phyloP scores from a whole-genome alignment of 2,329 filamentous ascomycete genomes.

The Macrophomina phaseolina region DNA sequence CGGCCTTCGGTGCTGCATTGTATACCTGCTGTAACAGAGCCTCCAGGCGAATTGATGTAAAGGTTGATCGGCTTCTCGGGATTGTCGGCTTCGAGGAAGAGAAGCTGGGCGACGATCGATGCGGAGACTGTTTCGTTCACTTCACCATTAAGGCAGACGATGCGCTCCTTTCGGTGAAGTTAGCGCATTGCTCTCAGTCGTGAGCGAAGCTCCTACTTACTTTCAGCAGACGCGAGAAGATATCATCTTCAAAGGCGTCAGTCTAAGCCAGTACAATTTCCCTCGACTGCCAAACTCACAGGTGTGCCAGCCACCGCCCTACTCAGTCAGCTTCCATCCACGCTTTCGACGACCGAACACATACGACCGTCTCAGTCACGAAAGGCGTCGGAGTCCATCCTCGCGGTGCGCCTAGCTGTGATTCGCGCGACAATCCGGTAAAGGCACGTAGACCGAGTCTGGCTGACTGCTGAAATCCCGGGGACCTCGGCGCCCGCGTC shows the following conservation, averaged over 20 bases:
- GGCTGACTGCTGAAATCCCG: slow-evolving; percentile 26
- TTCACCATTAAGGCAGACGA: slow-evolving; percentile 89
- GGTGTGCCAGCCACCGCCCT: slow-evolving; percentile 59
- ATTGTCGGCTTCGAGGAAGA: slow-evolving; percentile 97
- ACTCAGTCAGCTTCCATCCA: slow-evolving; percentile 39
- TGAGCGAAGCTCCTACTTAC: neutral
- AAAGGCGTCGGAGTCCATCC: slow-evolving; percentile 56
- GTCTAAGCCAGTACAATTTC: slow-evolving; percentile 4
- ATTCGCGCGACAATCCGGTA: slow-evolving; percentile 29
- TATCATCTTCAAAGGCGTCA: slow-evolving; percentile 42
- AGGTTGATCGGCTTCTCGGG: slow-evolving; percentile 94
- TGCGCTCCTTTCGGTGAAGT: slow-evolving; percentile 71
- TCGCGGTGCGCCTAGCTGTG: slow-evolving; percentile 34
- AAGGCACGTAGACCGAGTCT: slow-evolving; percentile 35
- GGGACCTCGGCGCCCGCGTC: slow-evolving; percentile 35
- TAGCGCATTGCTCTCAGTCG: neutral
- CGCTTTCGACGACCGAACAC: slow-evolving; percentile 28
- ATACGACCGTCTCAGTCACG: slow-evolving; percentile 57
- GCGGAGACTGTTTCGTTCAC: slow-evolving; percentile 91
- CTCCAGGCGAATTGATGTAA: slow-evolving; percentile 97
- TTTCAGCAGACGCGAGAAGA: slow-evolving; percentile 55
- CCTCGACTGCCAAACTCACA: slow-evolving; percentile 35
- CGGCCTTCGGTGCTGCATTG: neutral
- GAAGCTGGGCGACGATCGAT: slow-evolving; percentile 92
- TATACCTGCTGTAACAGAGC: slow-evolving; percentile 80